These are phyloP conservation scores for Amaranthus palmeri DNA, from an alignment of 148 eudicot species.

Conservation along the genomic window DNA sequence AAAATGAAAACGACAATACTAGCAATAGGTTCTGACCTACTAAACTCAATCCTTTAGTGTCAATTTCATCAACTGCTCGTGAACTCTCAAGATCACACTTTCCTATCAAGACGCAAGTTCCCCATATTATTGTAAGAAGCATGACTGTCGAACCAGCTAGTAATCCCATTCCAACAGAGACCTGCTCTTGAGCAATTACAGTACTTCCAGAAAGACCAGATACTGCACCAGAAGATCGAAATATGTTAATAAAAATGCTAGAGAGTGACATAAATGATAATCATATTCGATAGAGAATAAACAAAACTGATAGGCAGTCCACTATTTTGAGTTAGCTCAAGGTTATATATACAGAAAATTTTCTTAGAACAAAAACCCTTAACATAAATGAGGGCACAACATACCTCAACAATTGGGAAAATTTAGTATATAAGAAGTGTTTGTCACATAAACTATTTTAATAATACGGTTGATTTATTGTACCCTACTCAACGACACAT, in stretches of 20 bases:
- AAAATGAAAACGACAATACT: neutral
- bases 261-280: neutral
- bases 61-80: constrained; percentile 47
- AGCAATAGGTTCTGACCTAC: constrained; percentile 33
- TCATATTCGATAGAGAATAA: neutral
- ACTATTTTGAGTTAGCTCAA: too few species aligned
- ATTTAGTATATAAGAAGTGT: neutral
- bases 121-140: constrained; percentile 90
- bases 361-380: neutral
- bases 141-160: constrained; percentile 96
- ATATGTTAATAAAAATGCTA: neutral
- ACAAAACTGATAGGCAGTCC: neutral
- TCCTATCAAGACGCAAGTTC: constrained; percentile 72
- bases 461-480: too few species aligned
- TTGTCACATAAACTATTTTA: too few species aligned
- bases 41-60: constrained; percentile 60
- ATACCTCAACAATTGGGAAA: neutral
- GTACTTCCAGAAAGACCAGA: constrained; percentile 84
- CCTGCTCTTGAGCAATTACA: constrained; percentile 75
- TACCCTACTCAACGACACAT: too few species aligned
- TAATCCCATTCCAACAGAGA: constrained; percentile 94
- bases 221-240: constrained; percentile 34
- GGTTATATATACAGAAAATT: neutral
- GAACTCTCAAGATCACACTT: constrained; percentile 67
- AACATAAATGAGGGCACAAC: neutral